A percentile compares a stretch with the other conserved stretches of the same genome.
Evolutionary conservation across 164 flowering plant species (phyloP).

Genomic region (Dillenia turbinata): DNA sequence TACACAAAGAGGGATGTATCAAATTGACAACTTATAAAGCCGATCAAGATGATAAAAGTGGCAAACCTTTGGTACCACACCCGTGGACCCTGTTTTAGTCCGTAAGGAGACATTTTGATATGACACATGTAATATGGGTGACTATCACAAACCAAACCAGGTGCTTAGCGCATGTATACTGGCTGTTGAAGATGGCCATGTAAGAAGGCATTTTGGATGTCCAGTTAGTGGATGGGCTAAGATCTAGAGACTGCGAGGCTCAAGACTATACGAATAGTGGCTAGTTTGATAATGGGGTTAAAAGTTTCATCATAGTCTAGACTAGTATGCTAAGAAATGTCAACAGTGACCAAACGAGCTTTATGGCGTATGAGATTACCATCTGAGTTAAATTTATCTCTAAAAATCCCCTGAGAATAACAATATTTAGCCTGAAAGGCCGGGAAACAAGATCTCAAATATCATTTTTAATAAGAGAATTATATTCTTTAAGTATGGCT

Average conservation of each 20-base stretch:
- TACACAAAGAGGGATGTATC: no score
- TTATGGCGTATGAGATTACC: background rate
- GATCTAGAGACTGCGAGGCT: background rate
- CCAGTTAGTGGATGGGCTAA: no score
- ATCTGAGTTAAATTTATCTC: slow-evolving; percentile 1
- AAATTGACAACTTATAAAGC: no score
- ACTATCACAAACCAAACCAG: background rate
- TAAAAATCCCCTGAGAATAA: slow-evolving; percentile 4
- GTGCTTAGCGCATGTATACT: slow-evolving; percentile 1
- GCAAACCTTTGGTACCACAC: background rate
- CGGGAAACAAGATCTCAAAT: background rate
- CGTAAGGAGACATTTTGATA: background rate
- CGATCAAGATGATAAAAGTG: no score
- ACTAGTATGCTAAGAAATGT: no score
- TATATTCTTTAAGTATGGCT: background rate
- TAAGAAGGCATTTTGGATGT: no score
- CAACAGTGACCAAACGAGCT: background rate
- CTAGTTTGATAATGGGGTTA: background rate
- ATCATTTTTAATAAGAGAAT: background rate
- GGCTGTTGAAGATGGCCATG: background rate
- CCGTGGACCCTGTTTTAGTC: background rate
- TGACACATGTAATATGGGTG: background rate
- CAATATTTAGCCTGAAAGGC: background rate
- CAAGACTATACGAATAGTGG: background rate
- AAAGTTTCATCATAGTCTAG: background rate